Conservation (phyloP, 2,329 filamentous ascomycete species). For the Elsinoe batatas region DNA sequence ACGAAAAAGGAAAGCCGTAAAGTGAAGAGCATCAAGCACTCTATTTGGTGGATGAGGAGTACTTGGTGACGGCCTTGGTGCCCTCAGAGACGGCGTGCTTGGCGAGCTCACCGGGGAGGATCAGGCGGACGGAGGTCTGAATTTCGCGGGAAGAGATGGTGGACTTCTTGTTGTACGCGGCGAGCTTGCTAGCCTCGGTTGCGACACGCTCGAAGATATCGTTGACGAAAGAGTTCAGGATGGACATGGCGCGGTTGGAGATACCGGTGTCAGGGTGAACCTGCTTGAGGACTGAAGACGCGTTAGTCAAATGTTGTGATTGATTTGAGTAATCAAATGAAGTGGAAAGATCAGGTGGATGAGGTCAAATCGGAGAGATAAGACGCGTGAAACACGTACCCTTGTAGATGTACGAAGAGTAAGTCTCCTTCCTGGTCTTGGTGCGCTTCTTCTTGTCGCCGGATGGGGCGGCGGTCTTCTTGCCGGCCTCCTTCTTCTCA, state of each 20-base stretch:
- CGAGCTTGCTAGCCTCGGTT: constrained; percentile 96
- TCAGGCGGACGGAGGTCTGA: constrained; percentile 96
- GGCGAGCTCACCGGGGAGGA: constrained; percentile 95
- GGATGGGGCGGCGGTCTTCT: constrained; percentile 88
- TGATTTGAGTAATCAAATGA: constrained; percentile 12
- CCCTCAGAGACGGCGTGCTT: constrained; percentile 99
- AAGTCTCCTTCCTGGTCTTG: constrained; percentile 99
- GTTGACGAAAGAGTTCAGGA: constrained; percentile 96
- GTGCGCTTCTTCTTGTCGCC: constrained; percentile 99
- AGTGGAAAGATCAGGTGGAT: constrained; percentile 9
- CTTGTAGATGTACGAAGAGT: constrained; percentile 99
- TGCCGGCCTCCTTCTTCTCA: constrained; percentile 99
- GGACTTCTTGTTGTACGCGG: constrained; percentile 99
- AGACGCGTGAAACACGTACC: constrained; percentile 49
- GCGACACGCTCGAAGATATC: constrained; percentile 99
- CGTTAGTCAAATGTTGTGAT: constrained; percentile 26
- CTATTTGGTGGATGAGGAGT: constrained; percentile 99
- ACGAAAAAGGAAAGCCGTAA: constrained; percentile 16
- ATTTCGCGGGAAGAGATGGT: constrained; percentile 99
- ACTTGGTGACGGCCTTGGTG: constrained; percentile 99
- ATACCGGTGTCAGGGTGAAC: constrained; percentile 99
- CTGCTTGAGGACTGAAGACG: constrained; percentile 78
- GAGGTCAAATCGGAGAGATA: constrained; percentile 17
- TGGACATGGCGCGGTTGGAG: constrained; percentile 99
- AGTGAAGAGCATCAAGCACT: constrained; percentile 28